These are phyloP conservation scores for Durotheca rogersii DNA, from an alignment of 495 filamentous ascomycete species.

Conservation along the genomic window DNA sequence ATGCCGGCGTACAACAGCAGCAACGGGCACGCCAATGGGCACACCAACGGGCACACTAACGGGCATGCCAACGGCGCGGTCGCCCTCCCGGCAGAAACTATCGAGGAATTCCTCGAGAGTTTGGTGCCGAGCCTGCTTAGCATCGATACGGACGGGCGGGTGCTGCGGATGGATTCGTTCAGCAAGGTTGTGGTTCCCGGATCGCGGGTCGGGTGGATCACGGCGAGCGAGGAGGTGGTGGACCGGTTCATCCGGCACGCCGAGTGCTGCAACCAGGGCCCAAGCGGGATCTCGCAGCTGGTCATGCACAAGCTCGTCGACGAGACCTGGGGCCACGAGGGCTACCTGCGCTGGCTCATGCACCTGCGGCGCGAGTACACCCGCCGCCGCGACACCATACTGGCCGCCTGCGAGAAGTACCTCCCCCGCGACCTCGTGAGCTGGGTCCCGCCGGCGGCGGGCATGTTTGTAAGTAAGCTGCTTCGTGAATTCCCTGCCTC, in stretches of 20 bases:
- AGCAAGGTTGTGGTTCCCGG: conserved; percentile 81
- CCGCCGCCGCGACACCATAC: conserved; percentile 67
- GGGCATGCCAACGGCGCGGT: too few species aligned
- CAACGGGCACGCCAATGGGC: too few species aligned
- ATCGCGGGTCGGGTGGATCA: conserved; percentile 75
- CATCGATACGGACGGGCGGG: conserved; percentile 65
- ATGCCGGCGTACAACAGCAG: conserved; percentile 79
- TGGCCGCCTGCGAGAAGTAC: conserved; percentile 79
- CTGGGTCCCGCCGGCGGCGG: conserved; percentile 83
- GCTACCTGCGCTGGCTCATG: conserved; percentile 89
- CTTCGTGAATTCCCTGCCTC: not conserved
- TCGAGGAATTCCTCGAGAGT: conserved; percentile 50
- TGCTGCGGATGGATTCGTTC: conserved; percentile 75
- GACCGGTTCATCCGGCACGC: conserved; percentile 75
- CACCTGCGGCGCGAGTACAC: conserved; percentile 83
- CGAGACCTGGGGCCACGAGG: conserved; percentile 90
- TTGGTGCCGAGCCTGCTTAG: conserved; percentile 64
- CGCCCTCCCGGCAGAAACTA: conserved; percentile 7
- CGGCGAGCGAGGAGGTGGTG: conserved; percentile 77
- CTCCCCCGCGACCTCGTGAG: conserved; percentile 75
- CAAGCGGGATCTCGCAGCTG: conserved; percentile 78
- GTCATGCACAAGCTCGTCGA: conserved; percentile 87
- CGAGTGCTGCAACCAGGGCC: conserved; percentile 79
- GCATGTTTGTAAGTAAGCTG: conserved; percentile 82
- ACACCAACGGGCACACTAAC: too few species aligned